Conservation (phyloP, 805 yeast genomes). For the Cyberlindnera maclurae region DNA sequence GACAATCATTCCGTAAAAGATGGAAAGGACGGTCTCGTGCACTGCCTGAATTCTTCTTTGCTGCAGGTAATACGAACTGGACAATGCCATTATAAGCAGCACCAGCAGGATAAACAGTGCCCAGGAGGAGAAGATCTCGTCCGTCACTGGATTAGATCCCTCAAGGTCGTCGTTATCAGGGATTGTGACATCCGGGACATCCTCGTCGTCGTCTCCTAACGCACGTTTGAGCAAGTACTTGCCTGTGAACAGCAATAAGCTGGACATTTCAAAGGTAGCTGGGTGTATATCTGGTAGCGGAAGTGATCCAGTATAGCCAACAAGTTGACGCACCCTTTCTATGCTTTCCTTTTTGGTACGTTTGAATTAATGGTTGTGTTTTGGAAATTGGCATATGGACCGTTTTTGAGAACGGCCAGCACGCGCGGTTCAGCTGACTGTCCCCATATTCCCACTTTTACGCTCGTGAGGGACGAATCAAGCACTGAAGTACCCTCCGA, state of each 20-base stretch:
- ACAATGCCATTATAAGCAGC: slow-evolving; percentile 77
- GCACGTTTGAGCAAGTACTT: slow-evolving; percentile 22
- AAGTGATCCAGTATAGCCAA: not conserved
- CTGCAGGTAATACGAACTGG: slow-evolving; percentile 92
- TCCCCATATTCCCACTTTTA: too few species aligned
- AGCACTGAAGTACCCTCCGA: too few species aligned
- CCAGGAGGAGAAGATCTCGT: slow-evolving; percentile 96
- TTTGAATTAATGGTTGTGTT: too few species aligned
- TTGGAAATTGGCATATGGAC: too few species aligned
- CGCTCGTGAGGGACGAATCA: too few species aligned
- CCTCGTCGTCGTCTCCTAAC: slow-evolving; percentile 20
- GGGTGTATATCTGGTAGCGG: not conserved
- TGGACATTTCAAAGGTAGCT: too few species aligned
- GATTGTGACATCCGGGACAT: slow-evolving; percentile 30
- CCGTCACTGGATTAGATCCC: slow-evolving; percentile 76
- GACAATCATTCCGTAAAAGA: slow-evolving; percentile 94
- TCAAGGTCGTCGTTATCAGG: slow-evolving; percentile 47
- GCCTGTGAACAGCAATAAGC: slow-evolving; percentile 16
- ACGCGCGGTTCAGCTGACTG: too few species aligned
- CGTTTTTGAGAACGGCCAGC: too few species aligned
- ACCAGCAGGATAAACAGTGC: slow-evolving; percentile 83
- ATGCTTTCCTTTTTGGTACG: too few species aligned
- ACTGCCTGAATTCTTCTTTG: slow-evolving; percentile 87
- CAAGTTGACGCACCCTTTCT: too few species aligned
- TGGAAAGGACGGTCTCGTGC: slow-evolving; percentile 96